Conservation (phyloP, 78 protist genomes). For the Dictyostelium capitatum region DNA sequence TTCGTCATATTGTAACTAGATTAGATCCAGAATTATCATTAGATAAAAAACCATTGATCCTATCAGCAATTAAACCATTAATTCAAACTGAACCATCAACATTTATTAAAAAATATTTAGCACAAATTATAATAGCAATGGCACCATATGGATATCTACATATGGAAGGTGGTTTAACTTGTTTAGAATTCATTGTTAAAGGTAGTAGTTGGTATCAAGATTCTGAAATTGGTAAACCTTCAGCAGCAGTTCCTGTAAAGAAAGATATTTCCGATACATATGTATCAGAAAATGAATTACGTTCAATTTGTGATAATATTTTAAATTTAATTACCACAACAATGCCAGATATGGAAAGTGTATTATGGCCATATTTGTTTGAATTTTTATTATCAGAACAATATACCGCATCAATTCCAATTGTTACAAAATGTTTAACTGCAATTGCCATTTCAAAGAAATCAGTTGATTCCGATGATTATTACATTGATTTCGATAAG, state of each 20-base stretch:
- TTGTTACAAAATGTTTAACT: slow-evolving; percentile 58
- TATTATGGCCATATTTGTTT: slow-evolving; percentile 86
- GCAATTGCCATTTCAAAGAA: slow-evolving; percentile 43
- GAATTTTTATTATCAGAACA: slow-evolving; percentile 54
- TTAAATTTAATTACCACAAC: slow-evolving; percentile 73
- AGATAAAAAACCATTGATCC: slow-evolving; percentile 69
- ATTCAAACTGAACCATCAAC: slow-evolving; percentile 62
- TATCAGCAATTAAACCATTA: slow-evolving; percentile 84
- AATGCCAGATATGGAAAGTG: slow-evolving; percentile 77
- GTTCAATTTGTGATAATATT: slow-evolving; percentile 82
- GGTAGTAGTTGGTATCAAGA: slow-evolving; percentile 65
- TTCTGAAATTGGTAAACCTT: slow-evolving; percentile 52
- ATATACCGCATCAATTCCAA: slow-evolving; percentile 58
- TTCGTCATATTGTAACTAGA: slow-evolving; percentile 83
- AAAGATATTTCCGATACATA: not conserved
- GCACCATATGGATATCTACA: slow-evolving; percentile 79
- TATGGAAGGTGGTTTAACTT: slow-evolving; percentile 79
- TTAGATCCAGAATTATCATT: slow-evolving; percentile 37
- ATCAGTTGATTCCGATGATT: slow-evolving; percentile 62
- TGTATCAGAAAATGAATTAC: slow-evolving; percentile 67
- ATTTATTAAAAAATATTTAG: slow-evolving; percentile 70
- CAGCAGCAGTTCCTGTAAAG: not conserved
- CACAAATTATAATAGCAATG: slow-evolving; percentile 82
- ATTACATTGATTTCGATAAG: slow-evolving; percentile 86
- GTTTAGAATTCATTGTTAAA: slow-evolving; percentile 71